Percentiles rank a stretch among this genome's conserved stretches.
phyloP scores from a whole-genome alignment of 208 protist species.

The Acanthamoeba culbertsoni region DNA sequence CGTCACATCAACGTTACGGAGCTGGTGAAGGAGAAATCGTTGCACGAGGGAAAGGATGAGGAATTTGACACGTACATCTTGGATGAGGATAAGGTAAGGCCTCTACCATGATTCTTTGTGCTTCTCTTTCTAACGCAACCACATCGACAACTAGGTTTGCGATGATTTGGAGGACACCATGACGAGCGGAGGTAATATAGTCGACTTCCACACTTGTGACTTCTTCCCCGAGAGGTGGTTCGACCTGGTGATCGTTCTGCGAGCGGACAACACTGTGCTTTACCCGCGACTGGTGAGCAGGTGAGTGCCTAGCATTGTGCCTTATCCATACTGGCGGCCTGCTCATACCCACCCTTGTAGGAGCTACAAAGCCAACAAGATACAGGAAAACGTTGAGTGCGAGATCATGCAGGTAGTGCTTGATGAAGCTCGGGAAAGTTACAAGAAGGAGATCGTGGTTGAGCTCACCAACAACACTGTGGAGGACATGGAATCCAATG shows the following conservation, averaged over 20 bases:
- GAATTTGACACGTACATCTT: conserved; percentile 92
- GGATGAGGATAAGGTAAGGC: conserved; percentile 90
- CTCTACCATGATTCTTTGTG: too few species aligned
- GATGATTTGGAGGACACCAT: conserved; percentile 95
- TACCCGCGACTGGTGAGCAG: conserved; percentile 90
- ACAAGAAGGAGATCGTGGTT: conserved; percentile 89
- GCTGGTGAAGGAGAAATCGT: conserved; percentile 90
- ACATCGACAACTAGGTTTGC: conserved; percentile 87
- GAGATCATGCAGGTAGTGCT: conserved; percentile 97
- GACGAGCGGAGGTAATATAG: conserved; percentile 87
- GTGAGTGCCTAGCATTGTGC: conserved; percentile 48
- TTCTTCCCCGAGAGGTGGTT: conserved; percentile 98
- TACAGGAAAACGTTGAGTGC: conserved; percentile 95
- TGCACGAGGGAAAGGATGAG: conserved; percentile 91
- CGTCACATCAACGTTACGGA: conserved; percentile 80
- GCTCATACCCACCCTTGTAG: too few species aligned
- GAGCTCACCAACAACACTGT: conserved; percentile 90
- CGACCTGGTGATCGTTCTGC: conserved; percentile 95
- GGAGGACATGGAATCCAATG: conserved; percentile 92
- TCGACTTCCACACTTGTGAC: conserved; percentile 96
- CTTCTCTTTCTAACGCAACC: too few species aligned
- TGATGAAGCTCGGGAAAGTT: conserved; percentile 93
- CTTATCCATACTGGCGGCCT: not conserved
- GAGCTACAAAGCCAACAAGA: conserved; percentile 92
- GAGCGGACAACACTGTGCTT: conserved; percentile 89